Evolutionary conservation across 495 filamentous ascomycete species (phyloP), one percentile per base, ranked within the genome.

Genomic region (Lasiosphaeris hirsuta): DNA sequence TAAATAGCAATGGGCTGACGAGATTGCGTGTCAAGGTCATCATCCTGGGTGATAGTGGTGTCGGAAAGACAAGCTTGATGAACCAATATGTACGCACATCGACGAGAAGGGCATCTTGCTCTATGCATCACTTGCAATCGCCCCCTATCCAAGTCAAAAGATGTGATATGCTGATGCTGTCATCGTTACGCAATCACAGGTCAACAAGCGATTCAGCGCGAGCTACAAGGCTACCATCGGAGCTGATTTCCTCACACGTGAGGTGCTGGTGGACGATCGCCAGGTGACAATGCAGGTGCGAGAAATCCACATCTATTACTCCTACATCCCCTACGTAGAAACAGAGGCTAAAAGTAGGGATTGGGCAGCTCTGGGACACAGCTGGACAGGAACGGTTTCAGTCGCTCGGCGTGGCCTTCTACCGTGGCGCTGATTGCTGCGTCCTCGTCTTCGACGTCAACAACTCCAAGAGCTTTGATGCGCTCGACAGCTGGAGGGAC

Each of bases 151-250:
- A 30, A 30, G 23, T 5, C 3, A 13, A 34, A 15, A 4, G 1
- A 15, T 1, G 23, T 5, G 57, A 15, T 13, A 13, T 8, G 8
- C 14, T 37, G 45, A 63, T 64, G 52, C 59, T 51, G n/a, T 38
- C 11, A 36, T 19, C 17, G 8, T 17, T 41, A 37, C 35, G 37
- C 14, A 57, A 7, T 48, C 46, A 5, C 60, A 97, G 93, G 93
- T 99, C 86, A 97, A 99, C 80, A 99, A 97, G 78, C 97, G 97
- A 69, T 99, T 99, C 83, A 96, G 91, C 71, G 92, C 90, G 59
- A 96, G 92, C 78, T 99, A 99, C 82, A 99, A 99, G 75, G 94
- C 94, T 30, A 99, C 94, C 15, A 98, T 98, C 70, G 95, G 95
- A 60, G 94, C 94, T 57, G 94, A 99, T 72, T 99, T 99, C 78